These are phyloP conservation scores for Neobulgaria alba DNA, from an alignment of 2,329 filamentous ascomycete species.

Conservation along the genomic window DNA sequence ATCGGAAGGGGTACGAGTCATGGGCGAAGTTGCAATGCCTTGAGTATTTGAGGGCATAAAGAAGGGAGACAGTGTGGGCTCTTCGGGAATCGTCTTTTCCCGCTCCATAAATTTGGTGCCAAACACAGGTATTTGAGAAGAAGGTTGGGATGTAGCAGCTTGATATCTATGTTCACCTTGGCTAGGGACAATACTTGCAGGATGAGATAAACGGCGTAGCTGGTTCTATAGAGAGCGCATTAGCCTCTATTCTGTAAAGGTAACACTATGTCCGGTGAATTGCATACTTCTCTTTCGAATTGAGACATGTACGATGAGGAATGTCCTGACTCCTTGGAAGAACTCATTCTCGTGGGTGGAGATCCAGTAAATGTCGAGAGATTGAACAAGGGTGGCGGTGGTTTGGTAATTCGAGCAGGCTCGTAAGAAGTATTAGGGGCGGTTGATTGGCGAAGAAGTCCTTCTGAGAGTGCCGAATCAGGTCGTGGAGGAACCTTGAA, in stretches of 20 bases:
- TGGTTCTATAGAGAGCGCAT: background rate
- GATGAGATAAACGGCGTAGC: constrained; percentile 4
- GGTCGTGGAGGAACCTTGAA: constrained; percentile 18
- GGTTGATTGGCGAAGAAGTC: constrained; percentile 1
- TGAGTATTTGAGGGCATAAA: no score
- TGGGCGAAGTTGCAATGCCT: no score
- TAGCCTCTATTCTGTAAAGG: background rate
- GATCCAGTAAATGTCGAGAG: background rate
- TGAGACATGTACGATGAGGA: constrained; percentile 13
- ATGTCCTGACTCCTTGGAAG: no score
- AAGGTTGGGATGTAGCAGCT: no score
- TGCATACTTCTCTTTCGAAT: constrained; percentile 15
- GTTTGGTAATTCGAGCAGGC: background rate
- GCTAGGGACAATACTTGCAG: background rate
- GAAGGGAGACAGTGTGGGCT: no score
- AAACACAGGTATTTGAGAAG: background rate
- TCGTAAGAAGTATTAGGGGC: background rate
- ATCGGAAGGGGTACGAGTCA: no score
- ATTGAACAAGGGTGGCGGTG: background rate
- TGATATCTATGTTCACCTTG: background rate
- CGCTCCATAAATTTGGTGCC: background rate
- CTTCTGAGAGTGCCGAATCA: constrained; percentile 8
- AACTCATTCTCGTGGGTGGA: background rate
- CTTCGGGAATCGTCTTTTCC: no score
- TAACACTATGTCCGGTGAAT: background rate